Base-by-base conservation (phyloP, 495 filamentous ascomycete genomes). In the Bombardia bombarda region DNA sequence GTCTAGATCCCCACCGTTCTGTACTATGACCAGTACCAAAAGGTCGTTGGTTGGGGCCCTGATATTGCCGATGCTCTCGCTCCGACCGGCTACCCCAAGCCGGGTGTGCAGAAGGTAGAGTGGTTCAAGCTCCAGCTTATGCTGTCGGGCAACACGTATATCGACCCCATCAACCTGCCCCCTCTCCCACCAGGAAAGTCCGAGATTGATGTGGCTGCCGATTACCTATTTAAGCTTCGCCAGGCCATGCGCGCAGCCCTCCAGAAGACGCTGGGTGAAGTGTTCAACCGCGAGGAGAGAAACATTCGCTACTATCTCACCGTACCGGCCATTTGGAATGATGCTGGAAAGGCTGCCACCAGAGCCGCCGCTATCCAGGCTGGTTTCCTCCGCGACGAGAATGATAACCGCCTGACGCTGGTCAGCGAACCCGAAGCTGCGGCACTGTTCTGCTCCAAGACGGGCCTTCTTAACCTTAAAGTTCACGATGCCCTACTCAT, bases 41-140 rank as follows among this genome's bases (percentile, higher is more conserved):
- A 86, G 56, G 81, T 86, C 40, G 81, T 86, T 4, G 82, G 82
- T 50, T 86, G 82, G 82, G 82, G 82, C 34, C 81, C 81, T 38
- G 82, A 86, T 63, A 84, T 86, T 47, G 81, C 82, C 23, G 82
- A 86, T 61, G 82, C 81, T 33, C 67, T 86, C 40, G 81, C 81
- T 33, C 82, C 82, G 21, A 84, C 82, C 23, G 82, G 82, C 38
- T 84, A 84, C 58, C 82, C 81, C 40, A 86, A 84, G 66, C 79
- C 79, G 7, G 81, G 81, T 45, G 81, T 86, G 45, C 81, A 86
- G 54, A 86, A 84, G 64, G 81, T 86, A 7, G 82, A 86, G 52
- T 86, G 82, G 82, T 84, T 86, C 70, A 86, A 86, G 67, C 72
- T 84, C 18, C 82, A 86, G 66, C 70, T 86, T 33, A 86, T 86